A percentile compares a stretch with the other conserved stretches of the same genome.
These are phyloP conservation scores for Rhizopogon parksii DNA, from an alignment of 1,284 basidiomycete genomes.

Conservation along the genomic window DNA sequence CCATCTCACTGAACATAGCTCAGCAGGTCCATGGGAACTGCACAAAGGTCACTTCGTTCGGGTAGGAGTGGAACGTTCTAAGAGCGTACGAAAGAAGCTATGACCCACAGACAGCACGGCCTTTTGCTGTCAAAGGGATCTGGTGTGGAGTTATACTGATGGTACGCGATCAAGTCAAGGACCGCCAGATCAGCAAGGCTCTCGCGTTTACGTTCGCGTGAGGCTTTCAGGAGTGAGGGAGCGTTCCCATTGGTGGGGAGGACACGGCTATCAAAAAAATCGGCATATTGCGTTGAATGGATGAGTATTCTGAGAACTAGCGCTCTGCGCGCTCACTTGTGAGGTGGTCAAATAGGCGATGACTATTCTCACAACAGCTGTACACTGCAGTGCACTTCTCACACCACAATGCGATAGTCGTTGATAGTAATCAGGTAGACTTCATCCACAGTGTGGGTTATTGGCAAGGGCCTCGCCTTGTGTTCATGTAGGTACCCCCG, in stretches of 20 bases:
- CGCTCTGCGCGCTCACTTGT: not conserved
- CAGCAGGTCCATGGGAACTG: not conserved
- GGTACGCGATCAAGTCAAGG: conserved; percentile 4
- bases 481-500: not conserved
- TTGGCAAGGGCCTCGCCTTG: not conserved
- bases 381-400: conserved; percentile 11
- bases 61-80: conserved; percentile 3
- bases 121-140: conserved; percentile 9
- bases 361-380: conserved; percentile 14
- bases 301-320: not conserved
- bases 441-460: not conserved
- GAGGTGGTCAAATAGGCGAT: not conserved
- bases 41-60: not conserved
- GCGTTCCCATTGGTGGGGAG: not conserved
- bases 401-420: conserved; percentile 12
- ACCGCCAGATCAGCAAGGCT: not conserved
- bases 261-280: not conserved
- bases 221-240: not conserved
- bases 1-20: not conserved
- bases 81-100: not conserved
- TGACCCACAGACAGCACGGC: conserved; percentile 3
- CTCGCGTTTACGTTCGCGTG: not conserved
- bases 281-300: too few species aligned
- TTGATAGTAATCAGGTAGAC: not conserved
- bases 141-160: conserved; percentile 3